A percentile compares a stretch with the other conserved stretches of the same genome.
phyloP scores from a whole-genome alignment of 1,284 basidiomycete genomes.

The Leccinum griseonigrum region DNA sequence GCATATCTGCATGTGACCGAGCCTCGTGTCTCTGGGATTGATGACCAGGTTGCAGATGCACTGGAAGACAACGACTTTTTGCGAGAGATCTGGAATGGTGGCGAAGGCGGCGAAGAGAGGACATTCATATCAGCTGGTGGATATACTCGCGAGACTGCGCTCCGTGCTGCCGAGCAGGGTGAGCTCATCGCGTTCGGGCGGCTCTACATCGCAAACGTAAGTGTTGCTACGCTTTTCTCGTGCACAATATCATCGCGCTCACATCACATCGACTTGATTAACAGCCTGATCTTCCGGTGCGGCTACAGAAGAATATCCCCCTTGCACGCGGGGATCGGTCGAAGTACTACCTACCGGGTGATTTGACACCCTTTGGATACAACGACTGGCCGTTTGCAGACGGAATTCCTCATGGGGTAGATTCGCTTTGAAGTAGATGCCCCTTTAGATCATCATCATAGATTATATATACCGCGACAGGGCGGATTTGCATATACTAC shows the following conservation, averaged over 20 bases:
- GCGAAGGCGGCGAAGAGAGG: neutral
- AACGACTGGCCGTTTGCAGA: neutral
- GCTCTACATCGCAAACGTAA: neutral
- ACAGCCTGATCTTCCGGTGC: neutral
- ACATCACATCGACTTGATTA: neutral
- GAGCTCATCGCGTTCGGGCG: neutral
- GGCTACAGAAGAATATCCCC: neutral
- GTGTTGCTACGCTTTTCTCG: neutral
- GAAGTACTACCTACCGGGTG: neutral
- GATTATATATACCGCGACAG: neutral
- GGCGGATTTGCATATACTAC: neutral
- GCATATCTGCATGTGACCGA: neutral
- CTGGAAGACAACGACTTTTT: neutral
- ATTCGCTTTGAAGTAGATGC: neutral
- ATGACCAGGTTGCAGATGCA: neutral
- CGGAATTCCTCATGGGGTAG: neutral
- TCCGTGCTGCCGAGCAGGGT: neutral
- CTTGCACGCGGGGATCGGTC: neutral
- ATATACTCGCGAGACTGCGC: neutral
- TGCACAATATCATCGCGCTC: neutral
- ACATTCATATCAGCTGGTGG: neutral
- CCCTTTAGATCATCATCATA: neutral
- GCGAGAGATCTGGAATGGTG: neutral
- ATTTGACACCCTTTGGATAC: neutral
- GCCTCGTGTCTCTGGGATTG: neutral